These are phyloP conservation scores for Eustoma russellianum DNA, from an alignment of 257 asterid species.

Conservation along the genomic window DNA sequence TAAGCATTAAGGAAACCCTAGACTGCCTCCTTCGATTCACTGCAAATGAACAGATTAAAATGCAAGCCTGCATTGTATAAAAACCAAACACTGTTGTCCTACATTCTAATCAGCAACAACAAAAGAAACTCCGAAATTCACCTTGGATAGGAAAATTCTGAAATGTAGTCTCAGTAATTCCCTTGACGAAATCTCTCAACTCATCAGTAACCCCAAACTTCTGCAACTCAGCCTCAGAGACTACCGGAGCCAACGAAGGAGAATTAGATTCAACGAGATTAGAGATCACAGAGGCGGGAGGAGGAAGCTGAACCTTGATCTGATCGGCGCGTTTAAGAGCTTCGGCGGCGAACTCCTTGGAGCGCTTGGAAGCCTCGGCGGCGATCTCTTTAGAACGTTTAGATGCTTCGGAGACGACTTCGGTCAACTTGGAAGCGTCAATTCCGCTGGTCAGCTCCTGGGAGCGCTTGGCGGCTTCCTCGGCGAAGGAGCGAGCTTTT, in stretches of 20 bases:
- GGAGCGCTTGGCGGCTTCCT: conserved; percentile 79
- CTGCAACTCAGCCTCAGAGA: conserved; percentile 44
- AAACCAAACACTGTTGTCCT: too few species aligned
- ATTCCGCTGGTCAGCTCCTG: conserved; percentile 60
- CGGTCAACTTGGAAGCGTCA: conserved; percentile 55
- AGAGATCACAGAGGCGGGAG: conserved; percentile 35
- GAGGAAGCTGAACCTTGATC: conserved; percentile 80
- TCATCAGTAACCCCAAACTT: conserved; percentile 75
- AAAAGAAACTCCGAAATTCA: conserved; percentile 10
- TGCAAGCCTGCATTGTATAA: not conserved
- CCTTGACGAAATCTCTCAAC: conserved; percentile 70
- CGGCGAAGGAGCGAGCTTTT: conserved; percentile 71
- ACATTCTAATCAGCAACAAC: conserved; percentile 11
- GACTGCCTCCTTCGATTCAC: not conserved
- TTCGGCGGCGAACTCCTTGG: conserved; percentile 47
- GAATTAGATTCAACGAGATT: conserved; percentile 44
- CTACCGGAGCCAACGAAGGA: conserved; percentile 2
- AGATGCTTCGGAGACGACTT: conserved; percentile 70
- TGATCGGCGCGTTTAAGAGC: conserved; percentile 82
- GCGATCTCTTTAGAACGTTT: conserved; percentile 43
- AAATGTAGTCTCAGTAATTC: conserved; percentile 52
- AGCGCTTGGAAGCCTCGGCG: conserved; percentile 60
- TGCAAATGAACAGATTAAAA: not conserved
- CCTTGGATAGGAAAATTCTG: conserved; percentile 80
- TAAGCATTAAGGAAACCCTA: not conserved